A percentile compares a stretch with the other conserved stretches of the same genome.
Evolutionary conservation across 106 monocot genomes (phyloP).

Genomic region (Vanilla planifolia): DNA sequence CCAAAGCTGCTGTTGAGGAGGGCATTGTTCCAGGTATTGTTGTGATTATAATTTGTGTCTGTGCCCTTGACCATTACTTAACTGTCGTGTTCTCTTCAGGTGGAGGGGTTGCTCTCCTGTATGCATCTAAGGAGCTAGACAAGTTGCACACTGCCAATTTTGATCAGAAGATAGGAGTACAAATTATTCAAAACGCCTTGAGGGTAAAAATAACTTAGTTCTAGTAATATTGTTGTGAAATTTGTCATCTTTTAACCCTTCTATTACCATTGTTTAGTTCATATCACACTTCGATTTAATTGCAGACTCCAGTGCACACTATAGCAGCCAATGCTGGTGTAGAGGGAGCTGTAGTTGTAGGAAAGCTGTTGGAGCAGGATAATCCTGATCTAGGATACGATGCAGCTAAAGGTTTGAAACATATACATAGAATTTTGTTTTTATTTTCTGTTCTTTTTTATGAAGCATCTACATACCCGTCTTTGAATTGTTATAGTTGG

Average conservation of each 20-base stretch:
- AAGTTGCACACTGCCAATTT: constrained; percentile 67
- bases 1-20: constrained; percentile 77
- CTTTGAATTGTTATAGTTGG: too few relatives aligned
- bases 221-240: background rate
- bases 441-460: background rate
- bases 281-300: background rate
- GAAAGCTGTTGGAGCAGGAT: constrained; percentile 75
- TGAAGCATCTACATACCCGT: background rate
- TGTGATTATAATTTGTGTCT: background rate
- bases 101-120: constrained; percentile 66
- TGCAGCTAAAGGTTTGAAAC: constrained; percentile 54
- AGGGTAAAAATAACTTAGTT: constrained; percentile 29
- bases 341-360: constrained; percentile 63
- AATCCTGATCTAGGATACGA: constrained; percentile 69
- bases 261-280: background rate
- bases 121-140: constrained; percentile 56
- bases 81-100: constrained; percentile 16
- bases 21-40: constrained; percentile 63
- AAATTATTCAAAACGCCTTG: constrained; percentile 70
- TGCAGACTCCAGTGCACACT: constrained; percentile 57
- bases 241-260: background rate
- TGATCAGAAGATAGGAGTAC: constrained; percentile 76
- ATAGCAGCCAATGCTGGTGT: constrained; percentile 69
- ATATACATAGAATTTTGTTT: too few relatives aligned
- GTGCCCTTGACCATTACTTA: background rate